Percentiles rank a stretch among this genome's conserved stretches.
phyloP scores from a whole-genome alignment of 169 alveolate species.

The Toxoplasma gondii region DNA sequence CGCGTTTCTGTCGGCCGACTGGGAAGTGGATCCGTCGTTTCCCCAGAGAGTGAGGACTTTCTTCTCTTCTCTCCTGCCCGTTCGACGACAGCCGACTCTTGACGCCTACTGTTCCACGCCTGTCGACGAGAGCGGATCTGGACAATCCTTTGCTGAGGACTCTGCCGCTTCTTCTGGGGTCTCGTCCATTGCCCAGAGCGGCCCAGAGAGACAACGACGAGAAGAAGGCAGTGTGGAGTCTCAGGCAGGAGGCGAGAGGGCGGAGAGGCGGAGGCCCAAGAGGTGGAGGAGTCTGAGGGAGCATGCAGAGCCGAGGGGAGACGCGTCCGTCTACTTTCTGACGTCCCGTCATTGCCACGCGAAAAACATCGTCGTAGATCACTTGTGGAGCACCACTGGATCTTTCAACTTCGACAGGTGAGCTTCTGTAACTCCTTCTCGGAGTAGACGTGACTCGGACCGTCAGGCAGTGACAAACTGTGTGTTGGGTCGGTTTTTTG shows the following conservation, averaged over 20 bases:
- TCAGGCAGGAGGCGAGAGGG: neutral
- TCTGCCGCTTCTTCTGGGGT: neutral
- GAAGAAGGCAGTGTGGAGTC: neutral
- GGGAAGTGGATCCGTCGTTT: slow-evolving; percentile 32
- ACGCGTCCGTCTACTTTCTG: slow-evolving; percentile 20
- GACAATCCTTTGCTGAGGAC: neutral
- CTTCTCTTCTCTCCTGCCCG: neutral
- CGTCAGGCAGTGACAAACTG: too few relatives aligned
- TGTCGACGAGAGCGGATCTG: neutral
- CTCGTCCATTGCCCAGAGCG: neutral
- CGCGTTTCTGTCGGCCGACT: slow-evolving; percentile 22
- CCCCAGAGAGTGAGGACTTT: neutral
- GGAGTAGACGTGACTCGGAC: too few relatives aligned
- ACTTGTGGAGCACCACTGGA: slow-evolving; percentile 15
- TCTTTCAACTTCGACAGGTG: slow-evolving; percentile 35
- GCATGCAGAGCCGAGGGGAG: neutral
- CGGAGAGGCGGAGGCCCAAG: neutral
- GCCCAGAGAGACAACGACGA: neutral
- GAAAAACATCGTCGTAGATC: slow-evolving; percentile 35
- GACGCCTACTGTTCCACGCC: neutral
- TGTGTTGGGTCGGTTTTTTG: too few relatives aligned
- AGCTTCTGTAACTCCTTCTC: neutral
- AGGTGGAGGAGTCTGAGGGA: neutral
- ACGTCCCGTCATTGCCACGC: slow-evolving; percentile 26
- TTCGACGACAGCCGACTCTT: neutral